Percentiles rank a stretch among this genome's conserved stretches.
Evolutionary conservation across 306 rosid species (phyloP).

Genomic region (Clitoria ternatea): DNA sequence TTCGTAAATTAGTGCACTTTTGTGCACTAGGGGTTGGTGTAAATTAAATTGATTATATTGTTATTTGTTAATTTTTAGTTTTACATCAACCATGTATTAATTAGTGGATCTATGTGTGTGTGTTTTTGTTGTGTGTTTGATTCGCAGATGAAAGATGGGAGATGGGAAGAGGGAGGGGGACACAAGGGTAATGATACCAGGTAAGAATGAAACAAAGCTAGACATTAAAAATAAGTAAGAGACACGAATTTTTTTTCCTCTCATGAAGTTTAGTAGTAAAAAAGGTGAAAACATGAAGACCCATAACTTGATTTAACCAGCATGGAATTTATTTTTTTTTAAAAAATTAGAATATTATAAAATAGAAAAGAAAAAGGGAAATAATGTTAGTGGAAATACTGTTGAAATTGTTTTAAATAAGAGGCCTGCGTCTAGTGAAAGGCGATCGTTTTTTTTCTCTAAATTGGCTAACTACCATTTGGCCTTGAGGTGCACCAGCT

Average conservation of each 20-base stretch:
- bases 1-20: conserved; percentile 49
- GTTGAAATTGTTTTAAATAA: conserved; percentile 43
- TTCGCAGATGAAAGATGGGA: conserved; percentile 34
- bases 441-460: conserved; percentile 26
- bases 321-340: background rate
- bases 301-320: conserved; percentile 35
- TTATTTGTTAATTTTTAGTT: conserved; percentile 1
- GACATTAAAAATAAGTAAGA: background rate
- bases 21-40: conserved; percentile 22
- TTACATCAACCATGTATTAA: conserved; percentile 8
- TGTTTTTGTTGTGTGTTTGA: background rate
- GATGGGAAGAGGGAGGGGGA: conserved; percentile 26
- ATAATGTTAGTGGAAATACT: conserved; percentile 57
- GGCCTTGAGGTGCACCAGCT: conserved; percentile 52
- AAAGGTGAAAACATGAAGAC: conserved; percentile 48
- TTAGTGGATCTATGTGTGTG: conserved; percentile 17
- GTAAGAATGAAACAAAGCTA: conserved; percentile 35
- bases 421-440: conserved; percentile 19
- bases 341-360: background rate
- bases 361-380: background rate
- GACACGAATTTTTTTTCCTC: background rate
- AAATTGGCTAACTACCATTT: conserved; percentile 47
- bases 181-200: conserved; percentile 48
- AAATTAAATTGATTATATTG: background rate
- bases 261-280: conserved; percentile 53